phyloP scores from a whole-genome alignment of 1,284 basidiomycete species.

The Lentinula novae-zelandiae region DNA sequence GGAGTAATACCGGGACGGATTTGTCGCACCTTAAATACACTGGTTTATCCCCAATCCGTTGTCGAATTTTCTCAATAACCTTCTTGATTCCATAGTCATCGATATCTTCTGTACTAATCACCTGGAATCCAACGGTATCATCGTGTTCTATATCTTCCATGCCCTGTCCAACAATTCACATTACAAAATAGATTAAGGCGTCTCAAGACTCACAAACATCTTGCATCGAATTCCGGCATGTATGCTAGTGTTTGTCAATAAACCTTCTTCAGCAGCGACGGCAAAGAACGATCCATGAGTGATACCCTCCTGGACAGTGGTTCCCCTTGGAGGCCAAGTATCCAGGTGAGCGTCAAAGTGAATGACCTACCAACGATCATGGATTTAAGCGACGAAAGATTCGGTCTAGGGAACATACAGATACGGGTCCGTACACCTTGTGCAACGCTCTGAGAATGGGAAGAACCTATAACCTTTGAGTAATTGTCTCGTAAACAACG shows the following conservation, averaged over 20 bases:
- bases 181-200: neutral
- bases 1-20: neutral
- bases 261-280: constrained; percentile 54
- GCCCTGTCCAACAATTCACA: constrained; percentile 28
- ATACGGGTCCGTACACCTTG: constrained; percentile 59
- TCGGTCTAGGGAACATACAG: constrained; percentile 19
- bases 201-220: constrained; percentile 33
- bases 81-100: constrained; percentile 22
- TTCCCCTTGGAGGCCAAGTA: constrained; percentile 31
- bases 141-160: constrained; percentile 18
- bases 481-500: neutral
- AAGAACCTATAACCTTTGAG: constrained; percentile 25
- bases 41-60: constrained; percentile 20
- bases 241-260: constrained; percentile 58
- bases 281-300: constrained; percentile 66
- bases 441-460: constrained; percentile 60
- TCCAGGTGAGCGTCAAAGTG: constrained; percentile 63
- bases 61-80: constrained; percentile 20
- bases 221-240: constrained; percentile 68
- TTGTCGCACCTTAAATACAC: constrained; percentile 19
- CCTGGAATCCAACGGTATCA: constrained; percentile 16
- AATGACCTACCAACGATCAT: constrained; percentile 38
- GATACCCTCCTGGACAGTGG: constrained; percentile 44
- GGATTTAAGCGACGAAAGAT: neutral
- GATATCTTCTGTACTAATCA: constrained; percentile 18